A percentile compares a stretch with the other conserved stretches of the same genome.
Conservation (phyloP, 257 asterid species). For the Schizonepeta tenuifolia region DNA sequence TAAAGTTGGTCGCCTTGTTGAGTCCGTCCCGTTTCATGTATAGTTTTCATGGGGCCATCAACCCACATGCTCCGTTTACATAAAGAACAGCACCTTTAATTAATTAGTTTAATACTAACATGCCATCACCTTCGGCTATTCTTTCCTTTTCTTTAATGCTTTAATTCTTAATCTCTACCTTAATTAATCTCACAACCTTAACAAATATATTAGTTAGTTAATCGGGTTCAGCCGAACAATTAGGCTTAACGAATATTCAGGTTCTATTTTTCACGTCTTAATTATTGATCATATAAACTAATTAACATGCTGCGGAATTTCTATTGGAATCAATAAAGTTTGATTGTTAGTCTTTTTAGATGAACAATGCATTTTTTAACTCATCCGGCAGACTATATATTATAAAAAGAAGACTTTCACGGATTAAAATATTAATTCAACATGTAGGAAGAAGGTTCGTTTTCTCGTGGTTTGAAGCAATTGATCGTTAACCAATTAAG, state of each 20-base stretch:
- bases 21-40: conserved; percentile 69
- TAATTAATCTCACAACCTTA: not conserved
- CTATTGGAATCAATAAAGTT: conserved; percentile 8
- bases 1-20: conserved; percentile 51
- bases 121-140: conserved; percentile 37
- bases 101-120: conserved; percentile 36
- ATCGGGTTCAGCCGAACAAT: conserved; percentile 39
- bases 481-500: conserved; percentile 11
- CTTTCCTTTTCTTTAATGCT: conserved; percentile 9
- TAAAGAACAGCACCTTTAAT: conserved; percentile 60
- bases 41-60: conserved; percentile 79
- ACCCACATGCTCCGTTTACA: conserved; percentile 91
- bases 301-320: not conserved
- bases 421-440: not conserved
- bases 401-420: not conserved
- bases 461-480: conserved; percentile 20
- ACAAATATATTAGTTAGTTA: not conserved
- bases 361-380: not conserved
- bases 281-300: not conserved
- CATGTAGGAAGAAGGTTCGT: conserved; percentile 37
- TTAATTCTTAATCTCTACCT: not conserved
- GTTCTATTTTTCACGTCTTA: conserved; percentile 13
- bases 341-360: conserved; percentile 5
- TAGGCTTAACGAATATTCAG: conserved; percentile 37
- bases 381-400: not conserved